These are phyloP conservation scores for Talaromyces sp. DNA, from an alignment of 2,329 filamentous ascomycete genomes.

Conservation along the genomic window DNA sequence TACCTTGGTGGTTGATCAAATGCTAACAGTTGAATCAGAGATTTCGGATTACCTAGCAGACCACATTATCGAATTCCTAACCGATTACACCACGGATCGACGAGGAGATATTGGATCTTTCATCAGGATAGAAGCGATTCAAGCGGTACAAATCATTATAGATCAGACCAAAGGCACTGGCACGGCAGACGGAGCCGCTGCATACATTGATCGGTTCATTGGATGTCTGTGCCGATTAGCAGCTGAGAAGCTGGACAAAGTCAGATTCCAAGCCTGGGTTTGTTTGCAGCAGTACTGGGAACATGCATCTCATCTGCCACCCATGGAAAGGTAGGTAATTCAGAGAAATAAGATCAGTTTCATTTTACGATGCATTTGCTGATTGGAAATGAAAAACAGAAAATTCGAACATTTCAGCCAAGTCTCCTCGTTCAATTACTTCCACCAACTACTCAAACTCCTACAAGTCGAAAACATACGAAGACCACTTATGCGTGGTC, in stretches of 20 bases:
- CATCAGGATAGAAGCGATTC: conserved; percentile 73
- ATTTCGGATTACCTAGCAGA: conserved; percentile 25
- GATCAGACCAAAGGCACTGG: background rate
- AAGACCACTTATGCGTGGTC: conserved; percentile 36
- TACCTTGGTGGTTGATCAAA: background rate
- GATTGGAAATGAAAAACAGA: conserved; percentile 21
- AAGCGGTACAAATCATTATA: conserved; percentile 47
- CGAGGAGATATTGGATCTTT: conserved; percentile 86
- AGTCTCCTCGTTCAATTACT: conserved; percentile 42
- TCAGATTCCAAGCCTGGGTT: conserved; percentile 55
- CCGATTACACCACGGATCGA: conserved; percentile 87
- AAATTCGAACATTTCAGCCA: conserved; percentile 42
- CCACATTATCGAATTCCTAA: conserved; percentile 47
- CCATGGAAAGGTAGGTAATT: conserved; percentile 39
- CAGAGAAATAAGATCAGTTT: background rate
- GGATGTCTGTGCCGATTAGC: conserved; percentile 60
- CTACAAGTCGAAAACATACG: conserved; percentile 34
- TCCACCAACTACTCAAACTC: conserved; percentile 36
- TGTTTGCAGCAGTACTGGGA: conserved; percentile 40
- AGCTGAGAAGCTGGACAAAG: conserved; percentile 84
- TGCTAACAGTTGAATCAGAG: conserved; percentile 25
- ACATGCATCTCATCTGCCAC: conserved; percentile 28
- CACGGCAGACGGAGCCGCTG: conserved; percentile 4
- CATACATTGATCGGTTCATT: conserved; percentile 26
- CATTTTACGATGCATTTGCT: background rate